phyloP scores from a whole-genome alignment of 257 asterid species.

The Ligustrum vulgare region DNA sequence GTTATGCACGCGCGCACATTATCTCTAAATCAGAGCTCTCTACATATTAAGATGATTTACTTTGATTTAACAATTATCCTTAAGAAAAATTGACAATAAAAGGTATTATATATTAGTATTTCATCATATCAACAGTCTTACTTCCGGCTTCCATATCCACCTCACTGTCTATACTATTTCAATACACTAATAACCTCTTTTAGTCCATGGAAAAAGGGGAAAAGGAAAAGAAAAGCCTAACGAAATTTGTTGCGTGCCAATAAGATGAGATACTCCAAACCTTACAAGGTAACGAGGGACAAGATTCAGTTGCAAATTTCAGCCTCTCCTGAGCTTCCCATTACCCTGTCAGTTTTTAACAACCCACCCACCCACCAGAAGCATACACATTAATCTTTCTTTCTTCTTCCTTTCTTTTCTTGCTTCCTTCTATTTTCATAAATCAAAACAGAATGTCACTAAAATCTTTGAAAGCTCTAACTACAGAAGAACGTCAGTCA shows the following conservation, averaged over 20 bases:
- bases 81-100: too few relatives aligned
- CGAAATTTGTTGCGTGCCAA: conserved; percentile 5
- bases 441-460: background rate
- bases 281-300: background rate
- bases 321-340: background rate
- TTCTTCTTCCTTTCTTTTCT: background rate
- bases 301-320: background rate
- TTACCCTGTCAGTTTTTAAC: background rate
- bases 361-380: background rate
- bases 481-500: background rate
- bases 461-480: background rate
- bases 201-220: background rate
- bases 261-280: conserved; percentile 6
- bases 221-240: background rate
- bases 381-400: background rate
- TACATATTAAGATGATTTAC: background rate
- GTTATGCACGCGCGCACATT: too few relatives aligned
- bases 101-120: too few relatives aligned
- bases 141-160: too few relatives aligned
- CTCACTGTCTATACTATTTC: background rate
- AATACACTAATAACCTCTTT: background rate
- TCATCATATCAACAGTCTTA: too few relatives aligned
- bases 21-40: too few relatives aligned
- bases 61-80: too few relatives aligned
- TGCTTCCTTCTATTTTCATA: background rate